A percentile compares a stretch with the other conserved stretches of the same genome.
These are phyloP conservation scores for Pseudonitzschia multiseries DNA, from an alignment of 108 stramenopile genomes.

Conservation along the genomic window DNA sequence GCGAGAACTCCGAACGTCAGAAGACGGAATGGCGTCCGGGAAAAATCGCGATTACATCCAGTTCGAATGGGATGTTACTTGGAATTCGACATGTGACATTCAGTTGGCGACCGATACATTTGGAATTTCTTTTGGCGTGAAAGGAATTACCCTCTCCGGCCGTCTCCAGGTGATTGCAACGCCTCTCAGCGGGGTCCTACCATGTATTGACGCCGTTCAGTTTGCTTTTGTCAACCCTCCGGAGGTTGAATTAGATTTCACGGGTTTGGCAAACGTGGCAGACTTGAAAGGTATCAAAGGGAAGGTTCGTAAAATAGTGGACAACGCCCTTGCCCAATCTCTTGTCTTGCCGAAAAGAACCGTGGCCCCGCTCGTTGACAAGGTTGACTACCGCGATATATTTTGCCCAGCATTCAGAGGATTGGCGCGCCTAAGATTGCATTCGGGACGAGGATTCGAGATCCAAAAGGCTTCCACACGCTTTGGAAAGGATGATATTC, in stretches of 20 bases:
- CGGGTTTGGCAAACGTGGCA: constrained; percentile 54
- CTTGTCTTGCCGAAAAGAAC: constrained; percentile 50
- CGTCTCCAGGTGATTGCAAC: constrained; percentile 49
- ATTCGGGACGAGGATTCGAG: constrained; percentile 50
- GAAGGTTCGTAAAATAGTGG: neutral
- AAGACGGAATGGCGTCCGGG: neutral
- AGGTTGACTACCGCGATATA: constrained; percentile 36
- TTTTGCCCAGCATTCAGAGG: constrained; percentile 50
- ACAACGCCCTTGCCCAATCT: constrained; percentile 18
- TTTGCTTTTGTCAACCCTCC: constrained; percentile 74
- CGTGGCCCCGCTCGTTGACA: neutral
- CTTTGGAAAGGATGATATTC: constrained; percentile 56
- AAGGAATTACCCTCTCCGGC: constrained; percentile 57
- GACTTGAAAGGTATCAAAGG: constrained; percentile 29
- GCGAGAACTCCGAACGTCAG: constrained; percentile 29
- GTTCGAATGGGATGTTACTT: constrained; percentile 61
- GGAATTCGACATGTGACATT: constrained; percentile 66
- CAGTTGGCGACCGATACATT: constrained; percentile 45
- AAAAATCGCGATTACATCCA: constrained; percentile 8
- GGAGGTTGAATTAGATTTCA: constrained; percentile 47
- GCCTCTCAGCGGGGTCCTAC: constrained; percentile 53
- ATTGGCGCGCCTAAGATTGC: constrained; percentile 45
- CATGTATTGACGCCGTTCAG: constrained; percentile 56
- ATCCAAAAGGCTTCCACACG: constrained; percentile 33
- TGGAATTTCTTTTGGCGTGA: constrained; percentile 49